Evolutionary conservation across 1,139 yeast species (phyloP), one percentile per base, ranked within the genome.

Genomic region (Kluyveromyces marxianus): DNA sequence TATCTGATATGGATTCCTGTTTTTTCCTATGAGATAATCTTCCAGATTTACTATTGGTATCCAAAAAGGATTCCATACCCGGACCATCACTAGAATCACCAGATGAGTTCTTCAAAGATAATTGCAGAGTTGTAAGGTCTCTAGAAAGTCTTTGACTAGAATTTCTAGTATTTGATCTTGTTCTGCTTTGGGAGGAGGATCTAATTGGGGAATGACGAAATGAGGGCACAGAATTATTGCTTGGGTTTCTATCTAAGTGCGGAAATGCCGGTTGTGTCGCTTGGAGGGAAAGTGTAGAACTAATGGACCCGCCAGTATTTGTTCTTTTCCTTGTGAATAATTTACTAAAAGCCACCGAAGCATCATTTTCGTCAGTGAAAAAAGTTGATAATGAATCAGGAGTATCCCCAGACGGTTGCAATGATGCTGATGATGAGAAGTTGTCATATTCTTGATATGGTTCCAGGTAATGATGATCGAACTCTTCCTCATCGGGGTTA

Each of bases 341-440:
- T 45, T 60, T 63, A 43, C 60, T 62, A 37, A 64, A 64, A 43
- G 66, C 68, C 31, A 62, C 54, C 5, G 65, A 59, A 2, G 68
- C 68, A 52, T 64, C 68, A 47, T 62, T 63, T 37, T 62, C 66
- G 41, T 60, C 65, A 7, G 46, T 46, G 25, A 28, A 41, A 35
- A 39, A 43, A 7, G 41, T 39, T 26, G 38, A 31, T 38, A 37
- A 34, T 24, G 45, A 41, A 33, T 33, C 42, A 28, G 39, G 28
- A n/a, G 44, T n/a, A 24, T 40, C 29, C n/a, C 42, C 25, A 32
- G 49, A 40, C 25, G 34, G 30, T 21, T 49, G 50, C 46, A 47
- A 36, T 31, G 46, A 38, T 8, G 44, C 37, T 5, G 38, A 27
- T 10, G 39, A 35, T 10, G 44, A 40, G 14, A 37, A 8, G 32